phyloP scores from a whole-genome alignment of 2,329 filamentous ascomycete genomes.

The Penicillium sumatraense region DNA sequence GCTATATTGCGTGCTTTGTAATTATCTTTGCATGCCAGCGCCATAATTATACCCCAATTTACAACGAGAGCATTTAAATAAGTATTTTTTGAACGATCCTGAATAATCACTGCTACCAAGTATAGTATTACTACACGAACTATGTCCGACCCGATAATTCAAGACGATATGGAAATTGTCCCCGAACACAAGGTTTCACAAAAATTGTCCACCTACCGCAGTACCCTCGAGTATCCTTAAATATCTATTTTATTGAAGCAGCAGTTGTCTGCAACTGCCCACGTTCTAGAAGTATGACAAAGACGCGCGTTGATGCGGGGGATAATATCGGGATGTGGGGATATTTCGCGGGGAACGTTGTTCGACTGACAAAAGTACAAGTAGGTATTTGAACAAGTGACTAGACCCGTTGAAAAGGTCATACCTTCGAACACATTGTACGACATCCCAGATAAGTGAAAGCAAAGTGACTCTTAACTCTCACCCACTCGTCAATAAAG shows the following conservation, averaged over 20 bases:
- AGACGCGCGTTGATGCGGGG: background rate
- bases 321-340: background rate
- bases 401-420: background rate
- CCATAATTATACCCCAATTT: no score
- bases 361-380: background rate
- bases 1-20: background rate
- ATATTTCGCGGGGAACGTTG: background rate
- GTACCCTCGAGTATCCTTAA: no score
- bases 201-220: background rate
- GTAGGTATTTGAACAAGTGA: no score
- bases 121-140: no score
- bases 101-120: no score
- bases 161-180: background rate
- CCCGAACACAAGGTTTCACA: background rate
- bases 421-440: background rate
- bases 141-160: background rate
- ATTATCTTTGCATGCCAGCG: no score
- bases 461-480: background rate
- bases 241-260: no score
- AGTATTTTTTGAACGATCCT: no score
- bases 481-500: background rate
- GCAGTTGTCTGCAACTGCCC: no score
- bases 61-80: no score
- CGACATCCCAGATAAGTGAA: background rate
- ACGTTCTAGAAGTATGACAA: background rate